Base-by-base conservation (phyloP, 768 basidiomycete species). In the Amanita polypyramis region DNA sequence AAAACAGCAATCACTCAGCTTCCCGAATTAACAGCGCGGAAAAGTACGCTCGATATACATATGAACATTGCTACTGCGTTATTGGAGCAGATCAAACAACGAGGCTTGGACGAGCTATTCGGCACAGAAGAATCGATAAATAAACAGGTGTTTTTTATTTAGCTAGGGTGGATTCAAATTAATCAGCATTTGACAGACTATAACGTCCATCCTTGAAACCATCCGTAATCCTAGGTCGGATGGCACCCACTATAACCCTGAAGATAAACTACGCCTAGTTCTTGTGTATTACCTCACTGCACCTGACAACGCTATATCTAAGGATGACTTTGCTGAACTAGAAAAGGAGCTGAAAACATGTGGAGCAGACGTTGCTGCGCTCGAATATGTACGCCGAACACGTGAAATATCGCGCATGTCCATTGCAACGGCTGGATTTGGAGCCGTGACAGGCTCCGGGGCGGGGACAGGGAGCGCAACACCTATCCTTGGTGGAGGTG, bases 1-100 rank as follows among this genome's bases (percentile, higher is more conserved):
- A 98, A 97, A 68, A 91, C 92, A 0, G 96, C 96, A 6, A 96
- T 99, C 60, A 98, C 94, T 1, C 90, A 93, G 52, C 72, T 99
- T 15, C 96, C 96, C 1, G 96, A 98, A 61, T 70, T 99, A 43
- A 98, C 95, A 3, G 93, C 96, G 3, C 80, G 96, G 35, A 99
- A 99, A 59, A 89, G 92, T 27, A 94, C 89, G 1, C 76, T 99
- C 20, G 96, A 99, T 62, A 92, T 94, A 2, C 96, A 99, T 62
- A 98, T 99, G 94, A 97, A 98, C 65, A 95, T 99, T 48, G 95
- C 95, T 32, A 96, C 94, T 10, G 86, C 94, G 14, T 67, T 99
- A 8, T 70, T 99, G 23, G 92, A 95, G 61, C 83, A 96, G 32
- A 96, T 99, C 69, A 97, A 97, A 68, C 82, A 82, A 50, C 80